phyloP scores from a whole-genome alignment of 768 basidiomycete species.

The Russula vinacea region DNA sequence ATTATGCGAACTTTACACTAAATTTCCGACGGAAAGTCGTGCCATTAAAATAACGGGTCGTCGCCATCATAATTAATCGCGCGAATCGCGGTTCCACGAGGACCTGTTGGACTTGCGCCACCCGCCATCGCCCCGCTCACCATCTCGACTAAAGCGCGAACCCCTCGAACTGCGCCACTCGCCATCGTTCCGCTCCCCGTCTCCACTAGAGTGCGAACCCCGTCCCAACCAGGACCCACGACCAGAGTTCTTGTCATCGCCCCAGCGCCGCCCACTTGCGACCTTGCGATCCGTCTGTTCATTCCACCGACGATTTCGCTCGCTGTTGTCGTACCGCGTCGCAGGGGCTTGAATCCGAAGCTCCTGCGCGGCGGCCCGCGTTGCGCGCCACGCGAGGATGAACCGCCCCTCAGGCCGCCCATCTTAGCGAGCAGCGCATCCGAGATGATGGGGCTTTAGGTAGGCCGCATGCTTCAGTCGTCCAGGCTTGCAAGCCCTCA shows the following conservation, averaged over 20 bases:
- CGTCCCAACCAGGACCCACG: not conserved
- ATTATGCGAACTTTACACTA: constrained; percentile 20
- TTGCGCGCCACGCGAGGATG: not conserved
- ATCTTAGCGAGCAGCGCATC: constrained; percentile 20
- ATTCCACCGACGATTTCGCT: constrained; percentile 19
- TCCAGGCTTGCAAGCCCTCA: constrained; percentile 26
- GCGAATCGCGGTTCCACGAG: constrained; percentile 1
- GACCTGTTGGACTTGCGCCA: not conserved
- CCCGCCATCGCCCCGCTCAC: constrained; percentile 4
- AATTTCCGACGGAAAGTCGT: not conserved
- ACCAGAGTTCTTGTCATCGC: not conserved
- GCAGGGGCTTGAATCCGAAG: constrained; percentile 12
- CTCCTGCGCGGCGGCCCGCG: constrained; percentile 1
- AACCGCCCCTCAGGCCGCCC: constrained; percentile 7
- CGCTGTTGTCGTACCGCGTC: constrained; percentile 14
- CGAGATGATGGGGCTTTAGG: constrained; percentile 21
- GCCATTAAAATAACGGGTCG: not conserved
- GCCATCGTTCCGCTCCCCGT: not conserved
- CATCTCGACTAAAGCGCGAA: constrained; percentile 4
- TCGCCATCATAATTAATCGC: not conserved
- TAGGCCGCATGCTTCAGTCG: constrained; percentile 25
- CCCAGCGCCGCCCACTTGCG: not conserved
- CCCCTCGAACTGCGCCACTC: not conserved
- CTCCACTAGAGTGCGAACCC: constrained; percentile 7
- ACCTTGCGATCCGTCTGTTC: constrained; percentile 1